Conservation (phyloP, 1,139 yeast species). For the Yamadazyma diospyri region DNA sequence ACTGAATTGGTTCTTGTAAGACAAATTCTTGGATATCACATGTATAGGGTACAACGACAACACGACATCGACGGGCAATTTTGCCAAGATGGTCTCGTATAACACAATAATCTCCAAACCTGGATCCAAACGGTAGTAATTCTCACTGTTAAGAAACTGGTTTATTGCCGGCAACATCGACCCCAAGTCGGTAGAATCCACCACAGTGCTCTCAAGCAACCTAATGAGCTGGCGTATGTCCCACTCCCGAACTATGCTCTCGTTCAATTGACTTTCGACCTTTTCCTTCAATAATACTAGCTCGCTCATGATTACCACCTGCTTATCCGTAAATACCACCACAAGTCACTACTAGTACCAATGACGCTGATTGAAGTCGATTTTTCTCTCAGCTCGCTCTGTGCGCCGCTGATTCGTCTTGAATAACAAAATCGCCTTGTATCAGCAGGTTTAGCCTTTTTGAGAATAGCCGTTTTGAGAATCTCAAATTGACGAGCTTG, state of each 20-base stretch:
- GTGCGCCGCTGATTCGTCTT: too few relatives aligned
- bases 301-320: too few relatives aligned
- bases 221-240: constrained; percentile 1
- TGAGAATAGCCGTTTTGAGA: constrained; percentile 2
- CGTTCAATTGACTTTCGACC: neutral
- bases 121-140: constrained; percentile 20
- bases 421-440: too few relatives aligned
- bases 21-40: constrained; percentile 17
- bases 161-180: constrained; percentile 7
- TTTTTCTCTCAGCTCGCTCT: too few relatives aligned
- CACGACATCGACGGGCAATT: constrained; percentile 18
- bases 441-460: constrained; percentile 1
- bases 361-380: too few relatives aligned
- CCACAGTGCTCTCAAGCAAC: neutral
- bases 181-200: neutral
- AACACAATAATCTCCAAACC: constrained; percentile 18
- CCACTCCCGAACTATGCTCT: neutral
- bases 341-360: neutral
- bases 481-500: too few relatives aligned
- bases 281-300: neutral
- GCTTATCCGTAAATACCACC: too few relatives aligned
- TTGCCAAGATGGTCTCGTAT: constrained; percentile 20
- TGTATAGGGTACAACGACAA: constrained; percentile 20
- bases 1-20: constrained; percentile 12
- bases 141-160: constrained; percentile 5